Percentiles rank a stretch among this genome's conserved stretches.
Evolutionary conservation across 768 basidiomycete genomes (phyloP).

Genomic region (Amanita jacksonii): DNA sequence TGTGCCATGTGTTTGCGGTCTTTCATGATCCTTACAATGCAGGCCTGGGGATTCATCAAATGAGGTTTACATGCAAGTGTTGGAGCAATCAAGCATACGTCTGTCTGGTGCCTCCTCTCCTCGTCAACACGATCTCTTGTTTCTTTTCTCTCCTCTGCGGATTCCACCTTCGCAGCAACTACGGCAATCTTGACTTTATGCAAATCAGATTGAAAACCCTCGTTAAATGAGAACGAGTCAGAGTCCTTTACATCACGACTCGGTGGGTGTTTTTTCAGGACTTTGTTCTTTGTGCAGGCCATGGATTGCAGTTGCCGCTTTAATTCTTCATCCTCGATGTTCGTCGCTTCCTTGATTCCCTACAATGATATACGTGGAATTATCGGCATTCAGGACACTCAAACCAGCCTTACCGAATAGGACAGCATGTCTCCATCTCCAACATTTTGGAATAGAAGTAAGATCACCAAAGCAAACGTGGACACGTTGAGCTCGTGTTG

Average conservation of each 20-base stretch:
- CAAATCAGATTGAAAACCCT: constrained; percentile 67
- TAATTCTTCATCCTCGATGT: constrained; percentile 68
- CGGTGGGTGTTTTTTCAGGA: constrained; percentile 85
- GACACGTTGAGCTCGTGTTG: constrained; percentile 90
- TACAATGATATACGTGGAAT: constrained; percentile 21
- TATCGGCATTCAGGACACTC: not conserved
- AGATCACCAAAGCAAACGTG: constrained; percentile 79
- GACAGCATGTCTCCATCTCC: constrained; percentile 59
- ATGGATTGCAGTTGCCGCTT: constrained; percentile 92
- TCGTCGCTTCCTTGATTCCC: constrained; percentile 77
- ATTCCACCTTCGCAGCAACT: constrained; percentile 82
- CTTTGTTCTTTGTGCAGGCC: constrained; percentile 89
- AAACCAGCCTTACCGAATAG: constrained; percentile 50
- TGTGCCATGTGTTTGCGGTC: constrained; percentile 84
- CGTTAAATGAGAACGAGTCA: constrained; percentile 89
- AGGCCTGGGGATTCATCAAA: constrained; percentile 52
- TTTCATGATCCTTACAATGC: constrained; percentile 97
- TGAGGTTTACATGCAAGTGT: constrained; percentile 11
- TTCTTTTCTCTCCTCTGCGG: constrained; percentile 76
- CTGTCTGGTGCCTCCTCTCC: constrained; percentile 81
- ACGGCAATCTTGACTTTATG: constrained; percentile 92
- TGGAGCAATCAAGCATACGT: constrained; percentile 40
- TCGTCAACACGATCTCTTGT: constrained; percentile 88
- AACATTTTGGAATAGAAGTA: constrained; percentile 78
- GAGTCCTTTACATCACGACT: constrained; percentile 67